Percentiles rank a stretch among this genome's conserved stretches.
These are phyloP conservation scores for Colletotrichum sojae DNA, from an alignment of 2,329 filamentous ascomycete genomes.

Conservation along the genomic window DNA sequence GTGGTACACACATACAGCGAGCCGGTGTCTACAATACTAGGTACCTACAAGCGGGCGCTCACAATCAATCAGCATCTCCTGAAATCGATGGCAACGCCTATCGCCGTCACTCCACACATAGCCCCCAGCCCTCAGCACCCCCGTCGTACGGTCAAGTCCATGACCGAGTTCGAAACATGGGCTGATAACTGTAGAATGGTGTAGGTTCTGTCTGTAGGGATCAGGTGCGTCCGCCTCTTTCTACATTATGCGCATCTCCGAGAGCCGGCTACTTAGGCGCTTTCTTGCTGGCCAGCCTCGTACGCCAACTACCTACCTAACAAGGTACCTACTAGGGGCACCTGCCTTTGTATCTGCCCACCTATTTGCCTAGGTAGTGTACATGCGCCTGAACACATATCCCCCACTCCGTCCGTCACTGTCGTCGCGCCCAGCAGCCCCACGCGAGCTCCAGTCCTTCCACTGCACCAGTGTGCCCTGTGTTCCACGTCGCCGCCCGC, in stretches of 20 bases:
- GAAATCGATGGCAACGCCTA: neutral
- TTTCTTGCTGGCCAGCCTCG: no score
- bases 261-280: no score
- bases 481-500: constrained; percentile 31
- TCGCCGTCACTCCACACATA: neutral
- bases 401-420: constrained; percentile 13
- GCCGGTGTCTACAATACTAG: no score
- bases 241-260: no score
- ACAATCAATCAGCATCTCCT: no score
- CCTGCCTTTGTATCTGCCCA: neutral
- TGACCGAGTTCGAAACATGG: constrained; percentile 66
- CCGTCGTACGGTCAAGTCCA: constrained; percentile 48
- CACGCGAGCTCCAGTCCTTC: constrained; percentile 42
- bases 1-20: no score
- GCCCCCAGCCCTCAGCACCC: constrained; percentile 14
- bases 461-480: constrained; percentile 9
- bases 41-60: no score
- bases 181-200: constrained; percentile 47
- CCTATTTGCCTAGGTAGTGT: neutral
- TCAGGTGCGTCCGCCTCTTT: constrained; percentile 55
- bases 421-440: constrained; percentile 36
- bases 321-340: no score
- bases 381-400: constrained; percentile 1
- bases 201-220: constrained; percentile 50
- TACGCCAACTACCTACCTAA: no score